Conservation (phyloP, 768 basidiomycete genomes). For the Pisolithus marmoratus region DNA sequence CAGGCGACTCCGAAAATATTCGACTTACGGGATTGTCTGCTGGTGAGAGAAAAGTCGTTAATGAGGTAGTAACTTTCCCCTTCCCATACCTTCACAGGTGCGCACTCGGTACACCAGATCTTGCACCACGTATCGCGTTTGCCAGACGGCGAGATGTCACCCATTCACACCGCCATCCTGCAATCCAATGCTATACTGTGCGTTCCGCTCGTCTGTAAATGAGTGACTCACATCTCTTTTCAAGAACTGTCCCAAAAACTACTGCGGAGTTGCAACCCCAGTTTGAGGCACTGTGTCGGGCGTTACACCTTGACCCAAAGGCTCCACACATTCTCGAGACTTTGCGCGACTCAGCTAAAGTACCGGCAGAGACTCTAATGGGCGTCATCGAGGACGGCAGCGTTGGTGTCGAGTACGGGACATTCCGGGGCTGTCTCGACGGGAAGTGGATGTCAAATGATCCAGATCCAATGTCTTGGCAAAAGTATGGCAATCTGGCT, state of each 20-base stretch:
- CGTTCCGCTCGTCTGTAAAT: constrained; percentile 14
- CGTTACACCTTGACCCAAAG: constrained; percentile 50
- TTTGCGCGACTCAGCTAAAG: constrained; percentile 43
- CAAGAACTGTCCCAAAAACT: constrained; percentile 54
- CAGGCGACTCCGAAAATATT: constrained; percentile 57
- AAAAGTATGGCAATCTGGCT: constrained; percentile 56
- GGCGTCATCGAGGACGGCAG: constrained; percentile 53
- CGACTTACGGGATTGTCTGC: constrained; percentile 70
- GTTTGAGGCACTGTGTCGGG: constrained; percentile 54
- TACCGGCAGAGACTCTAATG: constrained; percentile 47
- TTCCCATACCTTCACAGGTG: constrained; percentile 36
- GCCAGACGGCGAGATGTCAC: constrained; percentile 48
- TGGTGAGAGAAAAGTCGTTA: constrained; percentile 31
- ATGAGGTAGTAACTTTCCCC: neutral
- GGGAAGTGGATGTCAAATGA: constrained; percentile 49
- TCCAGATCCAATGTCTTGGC: constrained; percentile 63
- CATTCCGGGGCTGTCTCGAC: constrained; percentile 64
- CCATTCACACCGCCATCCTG: constrained; percentile 62
- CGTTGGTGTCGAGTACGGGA: constrained; percentile 48
- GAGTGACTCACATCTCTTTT: neutral
- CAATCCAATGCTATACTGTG: constrained; percentile 76
- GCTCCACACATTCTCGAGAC: constrained; percentile 44
- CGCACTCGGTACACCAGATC: constrained; percentile 70
- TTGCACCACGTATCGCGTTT: constrained; percentile 65
- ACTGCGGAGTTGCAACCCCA: constrained; percentile 53